Base-by-base conservation (phyloP, 2,329 filamentous ascomycete genomes). In the Penicillium brevicompactum region DNA sequence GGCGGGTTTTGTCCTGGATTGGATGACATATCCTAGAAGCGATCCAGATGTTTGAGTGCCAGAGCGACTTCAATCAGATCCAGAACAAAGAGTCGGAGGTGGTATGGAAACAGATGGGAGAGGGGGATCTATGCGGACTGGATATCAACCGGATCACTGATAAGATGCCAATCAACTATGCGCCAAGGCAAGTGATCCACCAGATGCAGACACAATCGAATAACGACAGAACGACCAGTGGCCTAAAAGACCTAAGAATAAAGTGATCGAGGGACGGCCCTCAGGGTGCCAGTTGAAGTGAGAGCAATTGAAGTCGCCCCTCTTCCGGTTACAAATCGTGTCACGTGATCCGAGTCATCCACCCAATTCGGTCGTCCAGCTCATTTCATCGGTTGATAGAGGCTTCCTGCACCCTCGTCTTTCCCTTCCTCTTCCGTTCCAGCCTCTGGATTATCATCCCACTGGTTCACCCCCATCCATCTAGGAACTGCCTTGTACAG, bases 11-110 rank as follows among this genome's bases (percentile, higher is more conserved):
- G 73, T 58, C 71, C 72, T 61, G 68, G 51, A 65, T 70, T 73
- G 54, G 72, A 74, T 66, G 75, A 77, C 75, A 77, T 77, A 63
- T 70, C 46, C 44, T 30, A 24, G 41, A 21, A n/a, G 34, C 11
- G 13, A 37, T 16, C 13, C 31, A 9, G 34, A n/a, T 44, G 27
- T 38, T 47, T 16, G 5, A 18, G 13, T 11, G 40, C 7, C 22
- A 21, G 24, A 22, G 41, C 21, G 8, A 11, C 6, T 11, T 2
- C 40, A 31, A 30, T 31, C 41, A 38, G 5, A 9, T 8, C n/a
- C 18, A 11, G 42, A 22, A 14, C 1, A 38, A 18, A n/a, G 9
- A 43, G 38, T 22, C 21, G 4, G 32, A 37, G 24, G 30, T 8
- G 31, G 14, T 14, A 18, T 14, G 7, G 5, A 42, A 41, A 5